Conservation (phyloP, 148 eudicot genomes). For the Cornus kousa region DNA sequence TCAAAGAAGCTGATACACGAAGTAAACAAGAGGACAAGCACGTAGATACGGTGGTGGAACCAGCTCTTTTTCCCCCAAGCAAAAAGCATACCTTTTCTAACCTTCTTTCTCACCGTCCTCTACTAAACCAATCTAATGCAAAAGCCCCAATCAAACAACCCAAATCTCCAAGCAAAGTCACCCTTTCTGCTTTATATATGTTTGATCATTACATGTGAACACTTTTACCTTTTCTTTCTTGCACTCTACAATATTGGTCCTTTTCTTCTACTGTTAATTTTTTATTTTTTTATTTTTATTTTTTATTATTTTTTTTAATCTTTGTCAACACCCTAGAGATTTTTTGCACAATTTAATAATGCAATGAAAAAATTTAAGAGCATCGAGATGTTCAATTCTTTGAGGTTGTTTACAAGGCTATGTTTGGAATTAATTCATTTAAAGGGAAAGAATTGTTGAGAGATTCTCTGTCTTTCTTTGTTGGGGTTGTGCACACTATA, state of each 20-base stretch:
- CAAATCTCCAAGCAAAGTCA: conserved; percentile 7
- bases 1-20: not conserved
- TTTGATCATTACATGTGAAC: not conserved
- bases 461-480: conserved; percentile 22
- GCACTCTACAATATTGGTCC: not conserved
- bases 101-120: not conserved
- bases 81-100: not conserved
- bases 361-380: not conserved
- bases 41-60: not conserved
- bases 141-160: not conserved
- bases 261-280: conserved; percentile 17
- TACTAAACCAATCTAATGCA: not conserved
- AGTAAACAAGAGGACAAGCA: not conserved
- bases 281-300: conserved; percentile 3
- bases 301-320: conserved; percentile 10
- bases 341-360: conserved; percentile 14
- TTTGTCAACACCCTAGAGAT: conserved; percentile 12
- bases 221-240: conserved; percentile 9
- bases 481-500: conserved; percentile 14
- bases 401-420: conserved; percentile 15
- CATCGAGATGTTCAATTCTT: conserved; percentile 5
- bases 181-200: not conserved
- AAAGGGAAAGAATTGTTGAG: conserved; percentile 43
- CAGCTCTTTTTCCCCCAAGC: not conserved
- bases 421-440: conserved; percentile 29